Evolutionary conservation across 352 stramenopile genomes (phyloP), one percentile per base, ranked within the genome.

Genomic region (Globisporangium paddicum): DNA sequence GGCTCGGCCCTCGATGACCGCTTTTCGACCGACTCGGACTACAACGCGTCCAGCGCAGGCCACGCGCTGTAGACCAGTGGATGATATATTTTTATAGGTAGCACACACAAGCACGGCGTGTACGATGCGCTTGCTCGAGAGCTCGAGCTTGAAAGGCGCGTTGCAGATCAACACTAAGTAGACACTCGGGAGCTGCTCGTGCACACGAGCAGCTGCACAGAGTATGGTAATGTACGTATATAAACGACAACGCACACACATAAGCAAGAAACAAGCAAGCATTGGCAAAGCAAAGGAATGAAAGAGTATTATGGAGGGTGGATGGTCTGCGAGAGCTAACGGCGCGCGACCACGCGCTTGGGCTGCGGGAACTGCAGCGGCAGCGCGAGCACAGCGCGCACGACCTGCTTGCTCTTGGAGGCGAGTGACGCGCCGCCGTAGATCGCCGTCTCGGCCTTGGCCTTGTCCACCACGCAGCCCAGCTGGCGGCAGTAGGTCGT

Each of bases 11-110:
- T 92, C 46, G 83, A 74, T 28, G 63, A 59, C 35, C 76, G 82
- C 44, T 89, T 90, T 68, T 92, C 82, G 11, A 87, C 72, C 34
- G 82, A 92, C 50, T 92, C 82, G 50, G 77, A 88, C 54, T 66
- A 65, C 55, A 41, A 65, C 55, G 37, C 52, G 26, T 53, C 46
- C 46, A 38, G 26, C 26, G 26, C 46, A 6, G 18, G 46, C 8
- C 46, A 26, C 1, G 26, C 38, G 46, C 46, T 53, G 25, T 53
- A 53, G 26, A 13, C 42, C 18, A 2, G 14, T 9, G 6, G 25
- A 32, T 16, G 42, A 13, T 38, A 53, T 53, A 53, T 53, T 53
- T 53, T 53, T 53, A 53, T 53, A 53, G 46, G 46, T 18, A 40
- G 32, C 23, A 34, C 28, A 34, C 19, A 30, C 30, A 13, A 30